Percentiles rank a stretch among this genome's conserved stretches.
phyloP scores from a whole-genome alignment of 805 yeast genomes.

The Yarrowia sp. region DNA sequence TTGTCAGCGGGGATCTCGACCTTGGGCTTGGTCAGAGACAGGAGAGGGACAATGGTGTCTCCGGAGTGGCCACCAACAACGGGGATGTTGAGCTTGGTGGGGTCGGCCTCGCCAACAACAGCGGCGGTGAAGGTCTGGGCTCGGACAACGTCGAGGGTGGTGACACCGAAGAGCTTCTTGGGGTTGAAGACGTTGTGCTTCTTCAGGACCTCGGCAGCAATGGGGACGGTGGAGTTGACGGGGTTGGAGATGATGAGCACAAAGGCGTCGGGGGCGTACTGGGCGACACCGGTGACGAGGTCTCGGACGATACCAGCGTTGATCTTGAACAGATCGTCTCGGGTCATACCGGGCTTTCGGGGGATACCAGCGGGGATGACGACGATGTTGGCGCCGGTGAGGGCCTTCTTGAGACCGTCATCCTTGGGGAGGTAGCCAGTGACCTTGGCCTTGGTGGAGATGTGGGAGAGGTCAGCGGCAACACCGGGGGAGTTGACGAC shows the following conservation, averaged over 20 bases:
- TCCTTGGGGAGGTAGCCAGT: constrained; percentile 83
- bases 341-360: constrained; percentile 98
- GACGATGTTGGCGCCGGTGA: constrained; percentile 68
- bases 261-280: constrained; percentile 78
- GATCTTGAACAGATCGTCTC: constrained; percentile 95
- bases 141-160: constrained; percentile 89
- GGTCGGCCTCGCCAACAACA: constrained; percentile 64
- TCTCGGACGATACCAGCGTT: constrained; percentile 94
- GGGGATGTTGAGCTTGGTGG: constrained; percentile 69
- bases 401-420: constrained; percentile 60
- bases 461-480: constrained; percentile 92
- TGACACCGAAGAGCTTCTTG: constrained; percentile 89
- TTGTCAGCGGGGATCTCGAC: constrained; percentile 58
- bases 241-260: constrained; percentile 87
- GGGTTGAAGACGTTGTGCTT: constrained; percentile 85
- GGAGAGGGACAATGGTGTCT: constrained; percentile 88
- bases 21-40: constrained; percentile 71
- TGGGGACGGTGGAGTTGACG: constrained; percentile 95
- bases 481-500: constrained; percentile 93
- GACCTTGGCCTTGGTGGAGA: constrained; percentile 88
- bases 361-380: constrained; percentile 98
- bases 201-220: constrained; percentile 89
- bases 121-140: constrained; percentile 81
- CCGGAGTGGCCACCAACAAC: constrained; percentile 99
- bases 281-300: constrained; percentile 82